Conservation (phyloP, 2,329 filamentous ascomycete genomes). For the Dactylonectria estremocensis region DNA sequence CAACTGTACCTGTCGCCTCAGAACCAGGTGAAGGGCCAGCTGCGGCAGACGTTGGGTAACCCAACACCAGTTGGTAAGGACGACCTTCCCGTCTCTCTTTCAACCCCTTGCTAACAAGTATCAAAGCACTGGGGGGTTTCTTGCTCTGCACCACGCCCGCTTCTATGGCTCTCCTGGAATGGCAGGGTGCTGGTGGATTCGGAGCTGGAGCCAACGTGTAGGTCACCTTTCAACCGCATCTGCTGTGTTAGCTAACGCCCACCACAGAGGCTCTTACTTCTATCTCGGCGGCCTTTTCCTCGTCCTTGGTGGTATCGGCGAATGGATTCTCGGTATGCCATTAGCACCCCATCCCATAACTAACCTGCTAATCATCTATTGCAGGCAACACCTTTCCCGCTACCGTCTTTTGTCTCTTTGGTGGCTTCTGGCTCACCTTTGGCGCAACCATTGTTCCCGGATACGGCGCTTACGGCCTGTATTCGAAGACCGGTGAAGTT, state of each 20-base stretch:
- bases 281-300: constrained; percentile 64
- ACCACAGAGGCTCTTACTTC: constrained; percentile 54
- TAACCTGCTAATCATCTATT: not conserved
- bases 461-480: constrained; percentile 61
- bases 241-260: not conserved
- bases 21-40: constrained; percentile 60
- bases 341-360: not conserved
- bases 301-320: constrained; percentile 63
- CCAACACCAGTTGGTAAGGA: constrained; percentile 62
- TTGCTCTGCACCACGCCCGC: constrained; percentile 49
- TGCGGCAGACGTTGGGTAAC: constrained; percentile 66
- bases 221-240: too few species aligned
- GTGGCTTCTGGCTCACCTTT: constrained; percentile 67
- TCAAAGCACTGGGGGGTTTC: constrained; percentile 50
- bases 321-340: constrained; percentile 62
- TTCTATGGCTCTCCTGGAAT: constrained; percentile 50
- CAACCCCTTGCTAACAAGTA: not conserved
- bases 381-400: constrained; percentile 67
- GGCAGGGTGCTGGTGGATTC: constrained; percentile 51
- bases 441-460: constrained; percentile 64
- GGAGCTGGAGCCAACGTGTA: constrained; percentile 51
- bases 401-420: constrained; percentile 65
- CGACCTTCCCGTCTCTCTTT: accelerated
- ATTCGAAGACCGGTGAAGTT: constrained; percentile 48
- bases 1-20: constrained; percentile 67